These are phyloP conservation scores for Solioccasus polychromus DNA, from an alignment of 768 basidiomycete species.

Conservation along the genomic window DNA sequence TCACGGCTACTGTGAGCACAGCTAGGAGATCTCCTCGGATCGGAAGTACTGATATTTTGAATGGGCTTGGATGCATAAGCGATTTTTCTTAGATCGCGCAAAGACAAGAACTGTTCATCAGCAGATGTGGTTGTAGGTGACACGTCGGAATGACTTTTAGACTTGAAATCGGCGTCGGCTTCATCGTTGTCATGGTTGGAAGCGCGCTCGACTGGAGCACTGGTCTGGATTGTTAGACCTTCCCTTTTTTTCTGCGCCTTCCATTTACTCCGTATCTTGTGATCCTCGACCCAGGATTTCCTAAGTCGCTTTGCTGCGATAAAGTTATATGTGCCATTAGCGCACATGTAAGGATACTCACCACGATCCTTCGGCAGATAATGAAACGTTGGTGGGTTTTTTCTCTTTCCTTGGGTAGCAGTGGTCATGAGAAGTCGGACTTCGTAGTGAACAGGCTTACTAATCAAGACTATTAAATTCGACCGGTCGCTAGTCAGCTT, in stretches of 20 bases:
- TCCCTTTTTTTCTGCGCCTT: slow-evolving; percentile 62
- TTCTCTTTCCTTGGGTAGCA: slow-evolving; percentile 26
- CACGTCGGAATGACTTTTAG: slow-evolving; percentile 1
- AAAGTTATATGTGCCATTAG: slow-evolving; percentile 3
- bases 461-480: slow-evolving; percentile 29
- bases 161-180: not conserved
- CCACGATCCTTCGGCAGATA: slow-evolving; percentile 66
- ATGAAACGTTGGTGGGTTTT: slow-evolving; percentile 67
- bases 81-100: slow-evolving; percentile 59
- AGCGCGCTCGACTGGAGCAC: not conserved
- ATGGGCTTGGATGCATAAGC: slow-evolving; percentile 64
- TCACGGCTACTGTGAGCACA: slow-evolving; percentile 15
- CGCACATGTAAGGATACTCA: slow-evolving; percentile 26
- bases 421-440: not conserved
- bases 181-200: slow-evolving; percentile 1
- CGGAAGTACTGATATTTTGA: slow-evolving; percentile 47
- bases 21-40: slow-evolving; percentile 22
- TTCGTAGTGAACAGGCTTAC: slow-evolving; percentile 17
- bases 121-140: slow-evolving; percentile 5
- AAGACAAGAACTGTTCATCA: slow-evolving; percentile 38
- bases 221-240: slow-evolving; percentile 25
- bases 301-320: slow-evolving; percentile 74
- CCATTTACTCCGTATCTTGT: slow-evolving; percentile 79
- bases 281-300: slow-evolving; percentile 71
- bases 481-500: slow-evolving; percentile 6